Conservation (phyloP, 1,284 basidiomycete genomes). For the Rhodofomes roseus region DNA sequence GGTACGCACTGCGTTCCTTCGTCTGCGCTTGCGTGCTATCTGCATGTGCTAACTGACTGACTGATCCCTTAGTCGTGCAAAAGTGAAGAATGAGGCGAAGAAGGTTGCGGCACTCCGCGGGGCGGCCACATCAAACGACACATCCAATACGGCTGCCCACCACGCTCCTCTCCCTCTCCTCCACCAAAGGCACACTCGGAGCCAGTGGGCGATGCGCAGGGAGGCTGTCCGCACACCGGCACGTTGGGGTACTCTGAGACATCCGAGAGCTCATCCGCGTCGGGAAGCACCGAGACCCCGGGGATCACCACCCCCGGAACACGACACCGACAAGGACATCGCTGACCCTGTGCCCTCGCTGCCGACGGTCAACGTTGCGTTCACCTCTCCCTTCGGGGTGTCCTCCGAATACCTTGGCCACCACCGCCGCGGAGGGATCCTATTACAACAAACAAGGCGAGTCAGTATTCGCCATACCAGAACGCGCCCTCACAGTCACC, state of each 20-base stretch:
- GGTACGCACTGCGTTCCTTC: slow-evolving; percentile 44
- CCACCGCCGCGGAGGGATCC: background rate
- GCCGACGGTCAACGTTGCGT: background rate
- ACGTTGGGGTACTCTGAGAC: background rate
- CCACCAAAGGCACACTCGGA: background rate
- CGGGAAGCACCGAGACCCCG: slow-evolving; percentile 4
- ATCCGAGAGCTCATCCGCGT: background rate
- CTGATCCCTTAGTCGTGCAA: slow-evolving; percentile 48
- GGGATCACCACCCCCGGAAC: background rate
- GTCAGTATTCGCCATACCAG: background rate
- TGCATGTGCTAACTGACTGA: slow-evolving; percentile 5
- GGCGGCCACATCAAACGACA: background rate
- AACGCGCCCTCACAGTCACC: slow-evolving; percentile 1
- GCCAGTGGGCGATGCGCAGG: background rate
- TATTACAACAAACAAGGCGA: background rate
- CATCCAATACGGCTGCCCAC: background rate
- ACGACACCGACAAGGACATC: background rate
- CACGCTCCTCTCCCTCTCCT: slow-evolving; percentile 3
- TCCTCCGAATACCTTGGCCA: background rate
- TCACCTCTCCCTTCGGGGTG: background rate
- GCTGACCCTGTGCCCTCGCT: background rate
- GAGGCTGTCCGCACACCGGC: background rate
- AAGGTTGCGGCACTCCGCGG: slow-evolving; percentile 22
- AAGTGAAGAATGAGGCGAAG: slow-evolving; percentile 62
- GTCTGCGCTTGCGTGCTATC: background rate